Evolutionary conservation across 2,329 filamentous ascomycete genomes (phyloP).

Genomic region (Penicillium sp.): DNA sequence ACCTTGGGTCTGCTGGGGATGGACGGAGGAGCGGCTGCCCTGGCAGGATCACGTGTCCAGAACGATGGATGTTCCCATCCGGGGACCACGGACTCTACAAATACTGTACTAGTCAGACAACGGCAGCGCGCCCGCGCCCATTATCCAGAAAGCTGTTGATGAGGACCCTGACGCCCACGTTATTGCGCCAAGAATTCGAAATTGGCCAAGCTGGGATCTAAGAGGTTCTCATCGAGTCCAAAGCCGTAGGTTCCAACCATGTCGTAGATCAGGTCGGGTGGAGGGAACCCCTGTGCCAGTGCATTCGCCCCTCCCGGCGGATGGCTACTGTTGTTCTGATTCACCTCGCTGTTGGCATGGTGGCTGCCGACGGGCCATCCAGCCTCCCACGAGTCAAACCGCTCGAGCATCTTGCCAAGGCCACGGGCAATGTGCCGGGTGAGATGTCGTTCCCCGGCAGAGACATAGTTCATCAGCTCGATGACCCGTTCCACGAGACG

Average conservation of each 20-base stretch:
- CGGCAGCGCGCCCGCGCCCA: too few relatives aligned
- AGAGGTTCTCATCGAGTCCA: constrained; percentile 37
- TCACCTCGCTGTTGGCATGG: constrained; percentile 9
- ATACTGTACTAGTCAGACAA: too few relatives aligned
- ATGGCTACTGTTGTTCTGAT: constrained; percentile 8
- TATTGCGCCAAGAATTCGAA: constrained; percentile 36
- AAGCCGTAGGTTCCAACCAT: constrained; percentile 42
- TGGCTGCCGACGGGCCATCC: constrained; percentile 24
- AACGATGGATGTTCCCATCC: too few relatives aligned
- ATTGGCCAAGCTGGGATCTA: constrained; percentile 38
- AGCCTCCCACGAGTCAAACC: constrained; percentile 37
- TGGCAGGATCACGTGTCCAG: too few relatives aligned
- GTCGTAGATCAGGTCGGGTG: constrained; percentile 38
- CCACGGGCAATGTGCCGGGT: constrained; percentile 39
- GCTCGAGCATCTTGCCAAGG: constrained; percentile 38
- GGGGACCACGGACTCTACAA: too few relatives aligned
- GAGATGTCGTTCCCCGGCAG: constrained; percentile 38
- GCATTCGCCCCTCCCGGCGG: constrained; percentile 38
- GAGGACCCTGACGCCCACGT: background rate
- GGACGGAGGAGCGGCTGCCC: too few relatives aligned
- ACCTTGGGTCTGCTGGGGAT: too few relatives aligned
- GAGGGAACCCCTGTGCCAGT: constrained; percentile 38
- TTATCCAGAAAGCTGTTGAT: too few relatives aligned
- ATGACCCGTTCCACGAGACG: constrained; percentile 37
- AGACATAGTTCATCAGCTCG: constrained; percentile 36